Conservation (phyloP, 305 asterid species). For the Fraxinus floribunda region DNA sequence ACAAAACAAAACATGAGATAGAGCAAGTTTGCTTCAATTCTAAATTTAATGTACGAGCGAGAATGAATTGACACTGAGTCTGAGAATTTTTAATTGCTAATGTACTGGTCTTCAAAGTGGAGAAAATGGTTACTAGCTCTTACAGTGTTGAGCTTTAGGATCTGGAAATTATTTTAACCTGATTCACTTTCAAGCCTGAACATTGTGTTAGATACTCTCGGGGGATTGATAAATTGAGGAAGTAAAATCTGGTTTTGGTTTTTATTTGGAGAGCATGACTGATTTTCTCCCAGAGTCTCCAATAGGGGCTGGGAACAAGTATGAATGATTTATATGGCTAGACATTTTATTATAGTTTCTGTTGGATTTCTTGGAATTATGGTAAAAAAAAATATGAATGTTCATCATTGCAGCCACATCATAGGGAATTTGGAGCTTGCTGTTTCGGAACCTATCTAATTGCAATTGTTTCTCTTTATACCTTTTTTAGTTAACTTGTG, state of each 20-base stretch:
- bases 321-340: constrained; percentile 1
- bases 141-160: background rate
- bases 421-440: background rate
- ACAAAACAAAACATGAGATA: no score
- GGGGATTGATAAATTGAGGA: constrained; percentile 7
- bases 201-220: background rate
- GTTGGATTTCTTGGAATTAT: background rate
- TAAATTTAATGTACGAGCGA: background rate
- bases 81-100: constrained; percentile 3
- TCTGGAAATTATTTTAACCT: background rate
- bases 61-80: background rate
- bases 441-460: constrained; percentile 8
- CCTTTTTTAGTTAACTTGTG: background rate
- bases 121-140: background rate
- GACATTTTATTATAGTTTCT: constrained; percentile 14
- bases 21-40: constrained; percentile 1
- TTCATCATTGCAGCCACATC: constrained; percentile 13
- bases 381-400: constrained; percentile 6
- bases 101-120: background rate
- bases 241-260: background rate
- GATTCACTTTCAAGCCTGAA: background rate
- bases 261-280: background rate
- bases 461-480: background rate
- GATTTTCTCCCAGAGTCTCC: background rate
- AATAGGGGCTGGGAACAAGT: constrained; percentile 1